A percentile compares a stretch with the other conserved stretches of the same genome.
Evolutionary conservation across 352 stramenopile species (phyloP).

Genomic region (Phytophthora foliorum): DNA sequence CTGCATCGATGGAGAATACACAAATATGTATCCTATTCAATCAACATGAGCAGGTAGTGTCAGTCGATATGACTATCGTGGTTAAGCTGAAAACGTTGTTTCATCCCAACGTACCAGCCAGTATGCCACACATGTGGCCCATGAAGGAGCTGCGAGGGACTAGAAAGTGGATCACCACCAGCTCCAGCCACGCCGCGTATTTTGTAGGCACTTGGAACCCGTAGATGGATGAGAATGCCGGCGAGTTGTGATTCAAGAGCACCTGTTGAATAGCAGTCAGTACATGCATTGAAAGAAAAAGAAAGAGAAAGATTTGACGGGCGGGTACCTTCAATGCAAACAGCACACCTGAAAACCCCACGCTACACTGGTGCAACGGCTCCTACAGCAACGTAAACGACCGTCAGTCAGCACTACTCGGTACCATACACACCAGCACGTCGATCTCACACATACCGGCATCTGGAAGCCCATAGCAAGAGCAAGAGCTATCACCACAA

Average conservation of each 20-base stretch:
- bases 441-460: slow-evolving; percentile 10
- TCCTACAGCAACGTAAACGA: slow-evolving; percentile 32
- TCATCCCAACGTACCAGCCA: slow-evolving; percentile 60
- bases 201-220: slow-evolving; percentile 86
- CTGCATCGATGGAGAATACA: slow-evolving; percentile 32
- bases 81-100: background rate
- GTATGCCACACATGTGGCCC: slow-evolving; percentile 89
- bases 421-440: slow-evolving; percentile 13
- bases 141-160: slow-evolving; percentile 86
- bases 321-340: slow-evolving; percentile 80
- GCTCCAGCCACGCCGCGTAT: slow-evolving; percentile 91
- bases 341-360: slow-evolving; percentile 84
- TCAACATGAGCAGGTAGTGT: background rate
- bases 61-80: background rate
- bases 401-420: background rate
- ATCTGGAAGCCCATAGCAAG: slow-evolving; percentile 39
- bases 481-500: slow-evolving; percentile 55
- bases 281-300: background rate
- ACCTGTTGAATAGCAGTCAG: slow-evolving; percentile 49
- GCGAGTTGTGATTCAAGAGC: slow-evolving; percentile 83
- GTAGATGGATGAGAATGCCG: slow-evolving; percentile 66
- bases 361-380: slow-evolving; percentile 69
- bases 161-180: slow-evolving; percentile 89
- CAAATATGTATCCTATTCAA: slow-evolving; percentile 39
- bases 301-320: background rate